A percentile compares a stretch with the other conserved stretches of the same genome.
phyloP scores from a whole-genome alignment of 2,329 filamentous ascomycete species.

The Graphilbum ipis-grandicollis region DNA sequence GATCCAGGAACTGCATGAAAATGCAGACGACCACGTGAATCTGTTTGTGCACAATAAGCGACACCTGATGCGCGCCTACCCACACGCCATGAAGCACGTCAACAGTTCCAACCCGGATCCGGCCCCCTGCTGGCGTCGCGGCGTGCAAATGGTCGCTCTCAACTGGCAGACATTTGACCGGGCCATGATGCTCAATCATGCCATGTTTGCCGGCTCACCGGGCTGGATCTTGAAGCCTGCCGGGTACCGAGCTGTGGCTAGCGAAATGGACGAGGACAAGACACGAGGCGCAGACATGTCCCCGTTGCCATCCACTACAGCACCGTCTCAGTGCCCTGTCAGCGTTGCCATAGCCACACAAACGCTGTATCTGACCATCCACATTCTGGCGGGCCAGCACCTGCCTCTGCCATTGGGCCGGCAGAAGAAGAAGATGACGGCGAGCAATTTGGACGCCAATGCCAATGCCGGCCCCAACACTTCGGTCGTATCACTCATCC shows the following conservation, averaged over 20 bases:
- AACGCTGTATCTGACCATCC: constrained; percentile 50
- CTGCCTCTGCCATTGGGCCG: constrained; percentile 39
- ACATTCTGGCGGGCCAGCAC: constrained; percentile 59
- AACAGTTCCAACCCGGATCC: constrained; percentile 92
- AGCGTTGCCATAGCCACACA: constrained; percentile 28
- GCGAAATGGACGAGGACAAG: not conserved
- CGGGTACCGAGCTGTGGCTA: constrained; percentile 39
- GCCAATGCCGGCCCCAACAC: not conserved
- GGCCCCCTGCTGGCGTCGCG: constrained; percentile 76
- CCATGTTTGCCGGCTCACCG: constrained; percentile 78
- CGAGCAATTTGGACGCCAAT: not conserved
- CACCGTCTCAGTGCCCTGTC: constrained; percentile 18
- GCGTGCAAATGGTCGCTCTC: constrained; percentile 92
- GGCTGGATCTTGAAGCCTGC: constrained; percentile 78
- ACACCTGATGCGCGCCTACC: constrained; percentile 85
- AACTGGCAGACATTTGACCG: constrained; percentile 96
- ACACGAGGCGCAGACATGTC: not conserved
- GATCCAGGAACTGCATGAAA: constrained; percentile 38
- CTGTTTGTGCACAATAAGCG: constrained; percentile 78
- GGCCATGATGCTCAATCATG: constrained; percentile 90
- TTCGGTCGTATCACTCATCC: constrained; percentile 11
- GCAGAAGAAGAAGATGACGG: constrained; percentile 3
- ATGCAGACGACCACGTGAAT: constrained; percentile 53
- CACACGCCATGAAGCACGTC: constrained; percentile 51
- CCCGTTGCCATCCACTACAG: not conserved